Evolutionary conservation across 495 filamentous ascomycete genomes (phyloP).

Genomic region (Xylaria castorea): DNA sequence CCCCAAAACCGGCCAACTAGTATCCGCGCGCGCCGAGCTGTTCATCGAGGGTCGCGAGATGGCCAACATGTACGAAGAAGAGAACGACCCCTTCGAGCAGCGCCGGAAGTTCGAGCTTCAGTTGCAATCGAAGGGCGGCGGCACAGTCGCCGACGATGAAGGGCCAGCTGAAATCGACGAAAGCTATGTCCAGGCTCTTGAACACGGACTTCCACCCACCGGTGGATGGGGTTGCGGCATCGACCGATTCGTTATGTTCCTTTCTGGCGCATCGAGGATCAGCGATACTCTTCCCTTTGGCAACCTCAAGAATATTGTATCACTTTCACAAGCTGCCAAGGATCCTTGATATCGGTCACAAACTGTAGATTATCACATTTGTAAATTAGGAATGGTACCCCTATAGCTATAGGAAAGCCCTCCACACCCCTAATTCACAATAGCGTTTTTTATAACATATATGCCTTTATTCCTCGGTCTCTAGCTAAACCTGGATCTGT

Average conservation of each 20-base stretch:
- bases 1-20: conserved; percentile 64
- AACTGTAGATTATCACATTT: background rate
- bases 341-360: background rate
- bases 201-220: conserved; percentile 89
- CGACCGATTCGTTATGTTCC: conserved; percentile 88
- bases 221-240: conserved; percentile 96
- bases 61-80: conserved; percentile 97
- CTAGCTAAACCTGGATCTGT: background rate
- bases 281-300: conserved; percentile 87
- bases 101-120: conserved; percentile 76
- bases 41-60: conserved; percentile 82
- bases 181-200: conserved; percentile 80
- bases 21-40: conserved; percentile 83
- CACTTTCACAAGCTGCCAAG: conserved; percentile 38
- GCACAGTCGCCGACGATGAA: conserved; percentile 25
- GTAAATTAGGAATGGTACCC: conserved; percentile 29
- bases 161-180: conserved; percentile 68
- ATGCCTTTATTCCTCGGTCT: background rate
- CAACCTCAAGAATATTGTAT: conserved; percentile 72
- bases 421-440: background rate
- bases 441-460: background rate
- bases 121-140: conserved; percentile 47
- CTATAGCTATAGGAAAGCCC: background rate
- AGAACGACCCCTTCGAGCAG: conserved; percentile 91
- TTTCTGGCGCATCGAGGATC: conserved; percentile 77